Conservation (phyloP, 2,329 filamentous ascomycete species). For the Leptodontidium sp. region DNA sequence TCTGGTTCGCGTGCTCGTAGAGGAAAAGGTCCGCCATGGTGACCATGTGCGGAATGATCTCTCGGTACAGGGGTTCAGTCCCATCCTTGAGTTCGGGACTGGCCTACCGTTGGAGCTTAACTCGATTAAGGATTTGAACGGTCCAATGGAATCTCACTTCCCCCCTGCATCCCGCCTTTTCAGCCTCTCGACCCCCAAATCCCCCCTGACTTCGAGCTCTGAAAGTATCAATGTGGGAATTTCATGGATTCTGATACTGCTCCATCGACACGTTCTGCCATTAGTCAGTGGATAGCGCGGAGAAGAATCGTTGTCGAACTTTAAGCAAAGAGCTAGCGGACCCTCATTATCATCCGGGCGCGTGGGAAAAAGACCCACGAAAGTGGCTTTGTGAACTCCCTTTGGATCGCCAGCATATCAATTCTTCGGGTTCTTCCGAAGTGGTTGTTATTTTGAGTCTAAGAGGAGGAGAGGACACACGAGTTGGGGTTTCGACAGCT, state of each 20-base stretch:
- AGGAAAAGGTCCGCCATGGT: not conserved
- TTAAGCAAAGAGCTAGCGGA: not conserved
- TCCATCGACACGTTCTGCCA: not conserved
- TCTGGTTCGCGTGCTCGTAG: constrained; percentile 2
- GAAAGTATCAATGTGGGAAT: not conserved
- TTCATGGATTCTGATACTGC: not conserved
- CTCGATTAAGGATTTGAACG: constrained; percentile 16
- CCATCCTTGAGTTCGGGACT: not conserved
- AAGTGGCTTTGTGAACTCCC: not conserved
- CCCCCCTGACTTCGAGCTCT: not conserved
- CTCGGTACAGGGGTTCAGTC: not conserved
- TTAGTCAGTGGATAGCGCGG: not conserved
- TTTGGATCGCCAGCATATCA: not conserved
- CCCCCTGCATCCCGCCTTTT: constrained; percentile 13
- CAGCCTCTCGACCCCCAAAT: not conserved
- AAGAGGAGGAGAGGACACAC: not conserved
- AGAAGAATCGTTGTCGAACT: not conserved
- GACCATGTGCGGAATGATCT: not conserved
- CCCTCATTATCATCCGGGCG: not conserved
- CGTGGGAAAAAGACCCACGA: not conserved
- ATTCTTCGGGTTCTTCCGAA: too few species aligned
- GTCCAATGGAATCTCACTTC: not conserved
- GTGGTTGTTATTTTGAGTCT: not conserved
- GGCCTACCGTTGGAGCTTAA: not conserved
- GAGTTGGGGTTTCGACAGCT: not conserved